phyloP scores from a whole-genome alignment of 2,329 filamentous ascomycete species.

The Fusarium sp. region DNA sequence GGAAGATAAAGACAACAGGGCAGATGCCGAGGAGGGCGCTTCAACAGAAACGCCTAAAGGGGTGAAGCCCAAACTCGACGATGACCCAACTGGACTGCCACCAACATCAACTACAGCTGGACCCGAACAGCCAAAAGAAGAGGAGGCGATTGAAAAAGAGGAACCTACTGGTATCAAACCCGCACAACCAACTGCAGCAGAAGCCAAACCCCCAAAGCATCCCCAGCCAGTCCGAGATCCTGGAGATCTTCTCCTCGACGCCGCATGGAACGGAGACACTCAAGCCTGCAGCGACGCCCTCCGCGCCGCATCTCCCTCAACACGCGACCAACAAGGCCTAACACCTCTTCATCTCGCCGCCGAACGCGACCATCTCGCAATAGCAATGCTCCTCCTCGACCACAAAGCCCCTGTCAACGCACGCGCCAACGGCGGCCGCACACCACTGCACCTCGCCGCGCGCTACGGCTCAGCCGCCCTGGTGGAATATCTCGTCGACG shows the following conservation, averaged over 20 bases:
- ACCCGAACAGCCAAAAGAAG: neutral
- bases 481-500: conserved; percentile 52
- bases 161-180: conserved; percentile 1
- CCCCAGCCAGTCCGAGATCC: conserved; percentile 23
- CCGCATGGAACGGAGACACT: conserved; percentile 53
- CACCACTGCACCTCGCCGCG: conserved; percentile 51
- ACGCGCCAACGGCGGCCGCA: conserved; percentile 50
- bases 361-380: conserved; percentile 51
- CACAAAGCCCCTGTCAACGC: conserved; percentile 46
- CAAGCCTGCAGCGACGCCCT: conserved; percentile 46
- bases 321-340: conserved; percentile 49
- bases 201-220: neutral
- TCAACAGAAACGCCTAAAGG: neutral
- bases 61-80: conserved; percentile 14
- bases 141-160: neutral
- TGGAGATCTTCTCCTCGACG: conserved; percentile 49
- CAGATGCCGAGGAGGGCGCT: neutral
- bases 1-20: accelerated
- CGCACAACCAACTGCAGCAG: neutral
- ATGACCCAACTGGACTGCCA: conserved; percentile 3
- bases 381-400: conserved; percentile 53
- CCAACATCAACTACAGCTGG: neutral
- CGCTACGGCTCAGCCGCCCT: conserved; percentile 49
- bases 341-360: conserved; percentile 52
- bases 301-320: conserved; percentile 41